These are phyloP conservation scores for Mycena sanguinolenta DNA, from an alignment of 768 basidiomycete genomes.

Conservation along the genomic window DNA sequence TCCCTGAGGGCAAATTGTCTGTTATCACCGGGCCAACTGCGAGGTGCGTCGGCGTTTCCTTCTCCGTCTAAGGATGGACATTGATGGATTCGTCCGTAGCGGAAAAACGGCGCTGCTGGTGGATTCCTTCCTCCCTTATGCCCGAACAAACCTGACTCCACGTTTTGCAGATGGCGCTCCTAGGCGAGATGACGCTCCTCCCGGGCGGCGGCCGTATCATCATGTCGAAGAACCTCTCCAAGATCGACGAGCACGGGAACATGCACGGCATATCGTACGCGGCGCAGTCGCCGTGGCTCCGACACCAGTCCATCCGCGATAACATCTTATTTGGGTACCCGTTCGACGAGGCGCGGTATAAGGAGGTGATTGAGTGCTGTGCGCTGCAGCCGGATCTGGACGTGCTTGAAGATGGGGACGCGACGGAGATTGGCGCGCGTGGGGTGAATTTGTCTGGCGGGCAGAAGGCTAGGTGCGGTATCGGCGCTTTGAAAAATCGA, in stretches of 20 bases:
- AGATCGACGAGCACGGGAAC: conserved; percentile 70
- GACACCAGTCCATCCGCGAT: conserved; percentile 79
- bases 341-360: conserved; percentile 79
- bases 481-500: no score
- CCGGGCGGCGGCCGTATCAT: conserved; percentile 66
- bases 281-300: conserved; percentile 79
- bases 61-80: not conserved
- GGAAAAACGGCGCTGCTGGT: conserved; percentile 88
- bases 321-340: conserved; percentile 87
- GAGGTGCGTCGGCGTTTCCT: conserved; percentile 24
- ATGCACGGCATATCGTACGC: conserved; percentile 79
- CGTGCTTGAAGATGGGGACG: conserved; percentile 83
- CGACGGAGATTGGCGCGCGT: conserved; percentile 85
- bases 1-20: conserved; percentile 79
- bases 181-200: conserved; percentile 78
- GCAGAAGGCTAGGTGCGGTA: conserved; percentile 69
- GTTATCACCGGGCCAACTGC: conserved; percentile 87
- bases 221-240: conserved; percentile 75
- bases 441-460: conserved; percentile 55
- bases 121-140: conserved; percentile 30
- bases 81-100: conserved; percentile 46
- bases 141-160: no score
- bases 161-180: conserved; percentile 68
- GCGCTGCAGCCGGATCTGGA: conserved; percentile 86
- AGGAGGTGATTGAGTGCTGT: conserved; percentile 84